Evolutionary conservation across 2,329 filamentous ascomycete species (phyloP).

Genomic region (Claviceps quebecensis): DNA sequence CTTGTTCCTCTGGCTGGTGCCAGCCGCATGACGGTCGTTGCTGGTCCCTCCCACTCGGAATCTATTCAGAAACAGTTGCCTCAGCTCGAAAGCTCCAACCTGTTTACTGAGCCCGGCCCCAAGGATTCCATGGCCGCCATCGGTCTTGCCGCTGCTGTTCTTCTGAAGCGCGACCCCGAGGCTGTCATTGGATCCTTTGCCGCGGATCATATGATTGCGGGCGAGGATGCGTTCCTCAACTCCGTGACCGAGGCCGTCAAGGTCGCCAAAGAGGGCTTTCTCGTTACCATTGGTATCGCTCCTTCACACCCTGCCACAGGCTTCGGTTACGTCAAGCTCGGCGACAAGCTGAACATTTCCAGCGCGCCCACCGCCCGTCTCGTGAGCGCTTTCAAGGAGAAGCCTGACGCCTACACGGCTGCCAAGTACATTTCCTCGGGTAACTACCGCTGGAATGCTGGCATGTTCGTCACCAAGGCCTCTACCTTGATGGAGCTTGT

Average conservation of each 20-base stretch:
- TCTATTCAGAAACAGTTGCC: conserved; percentile 12
- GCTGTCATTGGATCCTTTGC: conserved; percentile 15
- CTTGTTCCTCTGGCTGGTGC: conserved; percentile 14
- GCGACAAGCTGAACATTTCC: conserved; percentile 11
- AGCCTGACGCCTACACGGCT: conserved; percentile 14
- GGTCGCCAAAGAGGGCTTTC: conserved; percentile 13
- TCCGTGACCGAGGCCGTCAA: conserved; percentile 14
- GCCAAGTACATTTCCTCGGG: conserved; percentile 14
- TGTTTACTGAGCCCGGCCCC: conserved; percentile 15
- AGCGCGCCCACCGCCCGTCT: conserved; percentile 11
- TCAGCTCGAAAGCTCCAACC: conserved; percentile 10
- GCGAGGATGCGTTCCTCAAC: conserved; percentile 14
- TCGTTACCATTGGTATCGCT: conserved; percentile 15
- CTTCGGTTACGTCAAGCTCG: conserved; percentile 15
- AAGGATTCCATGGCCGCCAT: conserved; percentile 16
- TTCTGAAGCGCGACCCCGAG: conserved; percentile 12
- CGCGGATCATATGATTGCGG: conserved; percentile 15
- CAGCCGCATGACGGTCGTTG: conserved; percentile 14
- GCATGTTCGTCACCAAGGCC: conserved; percentile 15
- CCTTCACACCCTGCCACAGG: conserved; percentile 15
- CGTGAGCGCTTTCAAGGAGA: conserved; percentile 15
- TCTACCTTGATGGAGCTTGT: conserved; percentile 14
- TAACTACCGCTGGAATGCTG: conserved; percentile 15
- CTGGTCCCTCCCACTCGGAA: conserved; percentile 13
- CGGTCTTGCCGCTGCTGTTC: conserved; percentile 13